A percentile compares a stretch with the other conserved stretches of the same genome.
phyloP scores from a whole-genome alignment of 139 green algal genomes.

The Asterochloris erici region DNA sequence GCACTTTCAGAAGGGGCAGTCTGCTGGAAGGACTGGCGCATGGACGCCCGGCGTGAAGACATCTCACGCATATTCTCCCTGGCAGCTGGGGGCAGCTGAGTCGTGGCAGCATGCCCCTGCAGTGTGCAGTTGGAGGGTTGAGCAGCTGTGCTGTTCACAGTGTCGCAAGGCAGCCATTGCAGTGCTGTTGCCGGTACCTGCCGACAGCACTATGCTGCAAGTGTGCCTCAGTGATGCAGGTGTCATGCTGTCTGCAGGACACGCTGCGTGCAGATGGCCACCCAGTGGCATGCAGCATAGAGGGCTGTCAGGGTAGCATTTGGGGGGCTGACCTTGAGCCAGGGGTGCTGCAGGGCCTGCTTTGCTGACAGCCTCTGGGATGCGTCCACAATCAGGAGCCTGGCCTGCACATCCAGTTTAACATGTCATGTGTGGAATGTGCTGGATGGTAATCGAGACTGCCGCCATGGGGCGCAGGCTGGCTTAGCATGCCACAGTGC shows the following conservation, averaged over 20 bases:
- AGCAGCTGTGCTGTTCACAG: neutral
- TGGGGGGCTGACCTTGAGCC: constrained; percentile 36
- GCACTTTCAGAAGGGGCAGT: constrained; percentile 9
- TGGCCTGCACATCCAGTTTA: constrained; percentile 4
- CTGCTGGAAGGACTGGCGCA: constrained; percentile 6
- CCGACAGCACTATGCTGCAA: neutral
- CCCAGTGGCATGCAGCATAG: neutral
- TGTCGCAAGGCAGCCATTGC: neutral
- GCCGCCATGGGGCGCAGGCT: neutral
- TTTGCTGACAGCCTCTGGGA: constrained; percentile 61
- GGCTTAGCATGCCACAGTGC: neutral
- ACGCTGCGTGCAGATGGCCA: neutral
- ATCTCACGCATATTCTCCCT: constrained; percentile 20
- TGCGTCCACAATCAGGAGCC: constrained; percentile 45
- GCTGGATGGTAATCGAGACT: neutral
- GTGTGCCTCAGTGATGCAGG: neutral
- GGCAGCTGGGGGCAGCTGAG: constrained; percentile 3
- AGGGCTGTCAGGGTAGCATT: neutral
- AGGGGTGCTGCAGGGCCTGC: constrained; percentile 69
- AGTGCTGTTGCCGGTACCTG: neutral
- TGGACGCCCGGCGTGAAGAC: constrained; percentile 8
- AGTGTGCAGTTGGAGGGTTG: neutral
- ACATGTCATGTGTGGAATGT: neutral
- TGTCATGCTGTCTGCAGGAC: neutral
- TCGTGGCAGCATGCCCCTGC: constrained; percentile 10